Evolutionary conservation across 805 yeast genomes (phyloP).

Genomic region (Myxozyma melibiosi): DNA sequence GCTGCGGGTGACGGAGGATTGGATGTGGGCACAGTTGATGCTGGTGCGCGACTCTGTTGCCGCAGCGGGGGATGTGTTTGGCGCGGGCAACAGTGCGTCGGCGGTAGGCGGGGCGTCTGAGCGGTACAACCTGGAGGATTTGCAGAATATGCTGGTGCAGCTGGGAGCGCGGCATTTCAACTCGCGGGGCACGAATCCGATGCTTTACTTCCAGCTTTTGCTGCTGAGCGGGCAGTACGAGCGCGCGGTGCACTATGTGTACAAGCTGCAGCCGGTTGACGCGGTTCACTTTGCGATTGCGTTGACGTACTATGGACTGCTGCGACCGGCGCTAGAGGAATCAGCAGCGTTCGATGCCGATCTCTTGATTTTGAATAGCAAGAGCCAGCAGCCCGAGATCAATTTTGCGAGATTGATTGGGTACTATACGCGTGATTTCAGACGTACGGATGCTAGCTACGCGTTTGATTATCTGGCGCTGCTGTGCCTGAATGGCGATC

Average conservation of each 20-base stretch:
- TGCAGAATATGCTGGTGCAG: conserved; percentile 69
- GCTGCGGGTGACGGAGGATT: conserved; percentile 82
- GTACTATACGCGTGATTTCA: conserved; percentile 78
- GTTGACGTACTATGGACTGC: conserved; percentile 69
- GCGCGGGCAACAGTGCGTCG: not conserved
- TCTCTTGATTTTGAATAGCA: conserved; percentile 43
- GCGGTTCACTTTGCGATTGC: conserved; percentile 89
- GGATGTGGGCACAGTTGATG: conserved; percentile 93
- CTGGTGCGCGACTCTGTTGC: conserved; percentile 47
- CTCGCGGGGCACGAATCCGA: conserved; percentile 59
- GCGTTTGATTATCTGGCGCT: conserved; percentile 87
- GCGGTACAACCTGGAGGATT: conserved; percentile 66
- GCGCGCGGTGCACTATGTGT: conserved; percentile 67
- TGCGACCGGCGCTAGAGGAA: conserved; percentile 51
- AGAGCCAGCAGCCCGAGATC: conserved; percentile 44
- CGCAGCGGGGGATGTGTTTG: conserved; percentile 27
- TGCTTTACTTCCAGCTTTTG: conserved; percentile 72
- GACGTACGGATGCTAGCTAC: conserved; percentile 80
- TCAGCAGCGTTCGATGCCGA: conserved; percentile 38
- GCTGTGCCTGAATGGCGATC: conserved; percentile 59
- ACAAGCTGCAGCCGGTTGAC: conserved; percentile 70
- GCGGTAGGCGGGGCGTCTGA: conserved; percentile 9
- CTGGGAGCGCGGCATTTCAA: conserved; percentile 76
- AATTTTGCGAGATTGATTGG: conserved; percentile 69
- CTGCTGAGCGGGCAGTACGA: conserved; percentile 80